A percentile compares a stretch with the other conserved stretches of the same genome.
These are phyloP conservation scores for Hypericum perforatum DNA, from an alignment of 345 rosid species.

Conservation along the genomic window DNA sequence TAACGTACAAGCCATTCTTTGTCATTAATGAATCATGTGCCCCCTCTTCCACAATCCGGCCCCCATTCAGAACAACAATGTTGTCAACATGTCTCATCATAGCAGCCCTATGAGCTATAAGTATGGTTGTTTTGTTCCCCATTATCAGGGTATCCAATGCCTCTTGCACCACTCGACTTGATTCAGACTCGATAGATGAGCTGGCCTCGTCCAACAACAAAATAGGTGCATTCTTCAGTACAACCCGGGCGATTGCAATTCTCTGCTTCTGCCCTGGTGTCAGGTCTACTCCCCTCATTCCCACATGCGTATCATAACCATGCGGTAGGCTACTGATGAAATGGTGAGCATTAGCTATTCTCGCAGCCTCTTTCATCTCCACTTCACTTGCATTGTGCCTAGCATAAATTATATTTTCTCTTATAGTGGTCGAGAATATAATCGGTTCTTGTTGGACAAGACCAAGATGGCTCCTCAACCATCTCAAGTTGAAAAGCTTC, in stretches of 20 bases:
- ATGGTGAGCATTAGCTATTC: constrained; percentile 99
- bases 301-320: constrained; percentile 95
- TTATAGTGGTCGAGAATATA: constrained; percentile 88
- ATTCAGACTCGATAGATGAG: constrained; percentile 91
- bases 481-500: constrained; percentile 75
- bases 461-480: constrained; percentile 94
- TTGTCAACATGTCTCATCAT: constrained; percentile 98
- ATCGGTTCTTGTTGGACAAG: constrained; percentile 97
- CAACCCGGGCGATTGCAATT: constrained; percentile 87
- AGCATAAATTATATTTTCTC: constrained; percentile 94
- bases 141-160: constrained; percentile 86
- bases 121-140: constrained; percentile 95
- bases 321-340: constrained; percentile 96
- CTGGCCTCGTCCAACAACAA: constrained; percentile 91
- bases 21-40: constrained; percentile 71
- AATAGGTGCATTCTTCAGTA: constrained; percentile 94
- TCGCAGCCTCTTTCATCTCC: constrained; percentile 97
- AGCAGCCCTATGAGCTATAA: constrained; percentile 90
- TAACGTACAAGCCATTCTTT: constrained; percentile 83
- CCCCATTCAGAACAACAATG: constrained; percentile 97
- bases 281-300: constrained; percentile 97
- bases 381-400: constrained; percentile 98
- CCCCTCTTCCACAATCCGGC: constrained; percentile 93
- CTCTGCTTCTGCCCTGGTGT: constrained; percentile 99
- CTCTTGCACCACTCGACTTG: constrained; percentile 94